phyloP scores from a whole-genome alignment of 2,329 filamentous ascomycete species.

The Diaporthe eres region DNA sequence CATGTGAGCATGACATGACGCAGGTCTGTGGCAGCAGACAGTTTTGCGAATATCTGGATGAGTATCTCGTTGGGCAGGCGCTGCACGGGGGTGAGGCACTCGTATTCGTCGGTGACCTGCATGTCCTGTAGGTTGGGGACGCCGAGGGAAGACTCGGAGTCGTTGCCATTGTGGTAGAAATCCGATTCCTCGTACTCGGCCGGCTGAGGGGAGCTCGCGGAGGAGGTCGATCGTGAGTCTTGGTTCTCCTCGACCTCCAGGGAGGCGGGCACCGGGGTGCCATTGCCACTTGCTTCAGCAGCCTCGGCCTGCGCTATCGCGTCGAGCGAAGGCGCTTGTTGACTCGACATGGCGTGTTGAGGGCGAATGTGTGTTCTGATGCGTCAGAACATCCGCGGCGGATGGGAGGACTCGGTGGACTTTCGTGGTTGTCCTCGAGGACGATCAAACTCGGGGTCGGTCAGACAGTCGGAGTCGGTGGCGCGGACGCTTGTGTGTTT shows the following conservation, averaged over 20 bases:
- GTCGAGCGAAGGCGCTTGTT: conserved; percentile 48
- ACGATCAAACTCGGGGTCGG: conserved; percentile 21
- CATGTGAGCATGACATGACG: conserved; percentile 94
- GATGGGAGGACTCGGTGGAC: neutral
- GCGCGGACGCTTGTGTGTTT: neutral
- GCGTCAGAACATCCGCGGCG: neutral
- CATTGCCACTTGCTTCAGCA: conserved; percentile 42
- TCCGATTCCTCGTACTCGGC: conserved; percentile 93
- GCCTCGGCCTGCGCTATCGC: conserved; percentile 46
- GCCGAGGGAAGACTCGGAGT: conserved; percentile 92
- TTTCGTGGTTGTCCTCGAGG: conserved; percentile 23
- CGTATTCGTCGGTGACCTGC: conserved; percentile 76
- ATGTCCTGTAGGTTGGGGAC: conserved; percentile 83
- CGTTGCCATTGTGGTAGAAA: conserved; percentile 90
- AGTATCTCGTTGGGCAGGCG: conserved; percentile 94
- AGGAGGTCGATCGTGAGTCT: conserved; percentile 74
- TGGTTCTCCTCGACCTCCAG: conserved; percentile 56
- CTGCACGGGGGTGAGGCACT: conserved; percentile 83
- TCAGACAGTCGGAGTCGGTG: conserved; percentile 19
- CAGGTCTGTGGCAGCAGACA: conserved; percentile 82
- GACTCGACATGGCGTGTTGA: conserved; percentile 45
- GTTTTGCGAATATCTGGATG: conserved; percentile 90
- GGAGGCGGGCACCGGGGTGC: conserved; percentile 42
- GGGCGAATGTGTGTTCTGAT: conserved; percentile 3
- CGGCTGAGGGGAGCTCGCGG: conserved; percentile 81